phyloP scores from a whole-genome alignment of 176 grass and related monocot genomes.

The Carex myosuroides region DNA sequence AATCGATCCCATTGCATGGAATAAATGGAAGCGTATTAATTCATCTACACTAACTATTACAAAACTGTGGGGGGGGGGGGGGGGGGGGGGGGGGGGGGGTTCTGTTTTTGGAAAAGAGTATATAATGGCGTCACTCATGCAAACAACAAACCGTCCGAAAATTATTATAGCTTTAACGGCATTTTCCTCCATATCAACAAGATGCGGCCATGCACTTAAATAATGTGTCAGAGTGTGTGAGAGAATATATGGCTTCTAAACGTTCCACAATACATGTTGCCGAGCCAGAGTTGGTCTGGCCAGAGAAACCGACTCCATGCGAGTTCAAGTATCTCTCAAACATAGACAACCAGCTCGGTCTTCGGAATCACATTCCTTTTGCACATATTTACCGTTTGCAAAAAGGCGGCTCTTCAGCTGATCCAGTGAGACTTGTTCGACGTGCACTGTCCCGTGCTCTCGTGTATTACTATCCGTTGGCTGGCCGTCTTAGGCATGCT shows the following conservation, averaged over 20 bases:
- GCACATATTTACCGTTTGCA: slow-evolving; percentile 46
- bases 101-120: not conserved
- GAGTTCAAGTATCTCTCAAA: slow-evolving; percentile 56
- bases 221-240: not conserved
- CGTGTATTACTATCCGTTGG: slow-evolving; percentile 62
- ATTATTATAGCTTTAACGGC: not conserved
- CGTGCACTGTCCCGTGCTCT: slow-evolving; percentile 44
- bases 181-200: not conserved
- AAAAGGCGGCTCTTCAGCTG: slow-evolving; percentile 10
- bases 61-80: no score
- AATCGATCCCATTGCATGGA: not conserved
- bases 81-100: no score
- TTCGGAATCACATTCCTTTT: slow-evolving; percentile 54
- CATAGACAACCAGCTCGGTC: slow-evolving; percentile 58
- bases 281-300: slow-evolving; percentile 13
- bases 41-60: no score
- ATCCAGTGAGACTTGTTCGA: slow-evolving; percentile 37
- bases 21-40: not conserved
- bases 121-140: not conserved
- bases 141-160: not conserved
- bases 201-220: not conserved
- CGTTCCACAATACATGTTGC: slow-evolving; percentile 28
- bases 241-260: not conserved
- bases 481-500: slow-evolving; percentile 46
- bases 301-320: slow-evolving; percentile 28